Evolutionary conservation across 208 protist genomes (phyloP), one percentile per base, ranked within the genome.

Genomic region (Angomonas deanei): DNA sequence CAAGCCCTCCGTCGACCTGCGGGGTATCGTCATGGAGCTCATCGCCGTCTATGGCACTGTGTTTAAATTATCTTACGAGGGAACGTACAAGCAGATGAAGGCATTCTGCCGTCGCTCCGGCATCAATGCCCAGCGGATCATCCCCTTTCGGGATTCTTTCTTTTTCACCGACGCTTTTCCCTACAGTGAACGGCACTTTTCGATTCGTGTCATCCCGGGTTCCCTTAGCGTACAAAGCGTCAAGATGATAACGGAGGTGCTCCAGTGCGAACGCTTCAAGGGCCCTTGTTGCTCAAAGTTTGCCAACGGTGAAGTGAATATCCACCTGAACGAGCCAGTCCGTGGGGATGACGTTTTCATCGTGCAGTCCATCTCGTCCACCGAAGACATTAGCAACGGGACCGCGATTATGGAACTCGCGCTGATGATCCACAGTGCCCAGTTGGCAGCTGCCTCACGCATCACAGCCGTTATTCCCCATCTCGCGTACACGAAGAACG

Each of bases 301-400:
- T 27, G 74, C 90, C 0, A 96, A 97, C 66, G 87, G 86, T 0
- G 91, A 97, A 59, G 72, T 97, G 24, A 72, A 61, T 26, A 80
- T 97, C n/a, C 66, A 87, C 0, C 84, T 97, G 28, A 60, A 76
- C 6, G 76, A 86, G 28, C 80, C 86, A n/a, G 86, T 98, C 23
- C 92, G 97, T 33, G 97, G 96, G 24, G 85, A 92, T 57, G 97
- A 99, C 79, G 84, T 98, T 5, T 99, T 96, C 66, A 82, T 99
- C 42, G 83, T 99, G 32, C 93, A 98, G 71, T 93, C 87, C 5
- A 79, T 90, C 54, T 82, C 85, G 1, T 68, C 91, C 42, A 69
- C 84, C 39, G 91, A 92, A 48, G 88, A 75, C 39, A 84, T 98
- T 31, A 96, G 96, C 60, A 91, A 97, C 76, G 73, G 78, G 3